A percentile compares a stretch with the other conserved stretches of the same genome.
These are phyloP conservation scores for Urostyla sp. DNA, from an alignment of 73 alveolate species.

Conservation along the genomic window DNA sequence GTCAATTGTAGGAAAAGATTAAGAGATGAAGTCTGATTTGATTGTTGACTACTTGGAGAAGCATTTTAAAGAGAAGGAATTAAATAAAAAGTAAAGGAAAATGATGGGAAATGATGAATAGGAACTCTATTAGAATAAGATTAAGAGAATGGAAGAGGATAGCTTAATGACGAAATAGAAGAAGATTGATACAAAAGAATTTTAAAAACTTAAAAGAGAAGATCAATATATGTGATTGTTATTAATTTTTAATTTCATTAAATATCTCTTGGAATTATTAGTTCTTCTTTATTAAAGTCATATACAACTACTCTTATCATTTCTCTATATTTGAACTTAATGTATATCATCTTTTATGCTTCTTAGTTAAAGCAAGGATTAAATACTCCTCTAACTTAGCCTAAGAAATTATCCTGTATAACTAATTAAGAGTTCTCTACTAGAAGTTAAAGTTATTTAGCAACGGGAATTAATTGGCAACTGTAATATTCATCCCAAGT, in stretches of 20 bases:
- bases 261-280: slow-evolving; percentile 35
- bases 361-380: slow-evolving; percentile 32
- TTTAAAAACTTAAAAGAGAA: slow-evolving; percentile 23
- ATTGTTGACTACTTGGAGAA: slow-evolving; percentile 60
- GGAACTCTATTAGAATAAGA: slow-evolving; percentile 13
- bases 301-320: slow-evolving; percentile 24
- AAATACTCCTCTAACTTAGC: slow-evolving; percentile 15
- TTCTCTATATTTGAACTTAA: slow-evolving; percentile 31
- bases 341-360: slow-evolving; percentile 21
- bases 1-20: neutral
- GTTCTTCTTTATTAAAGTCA: slow-evolving; percentile 23
- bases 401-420: neutral
- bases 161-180: neutral
- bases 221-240: too few species aligned
- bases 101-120: slow-evolving; percentile 64
- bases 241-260: neutral
- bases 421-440: neutral
- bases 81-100: slow-evolving; percentile 8
- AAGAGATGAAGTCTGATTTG: slow-evolving; percentile 39
- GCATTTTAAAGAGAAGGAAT: slow-evolving; percentile 59
- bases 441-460: slow-evolving; percentile 24
- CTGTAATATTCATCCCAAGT: neutral
- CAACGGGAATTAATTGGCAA: slow-evolving; percentile 17
- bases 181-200: slow-evolving; percentile 20
- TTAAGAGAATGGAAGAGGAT: neutral